A percentile compares a stretch with the other conserved stretches of the same genome.
These are phyloP conservation scores for Flaveria sonorensis DNA, from an alignment of 129 eudicot species.

Conservation along the genomic window DNA sequence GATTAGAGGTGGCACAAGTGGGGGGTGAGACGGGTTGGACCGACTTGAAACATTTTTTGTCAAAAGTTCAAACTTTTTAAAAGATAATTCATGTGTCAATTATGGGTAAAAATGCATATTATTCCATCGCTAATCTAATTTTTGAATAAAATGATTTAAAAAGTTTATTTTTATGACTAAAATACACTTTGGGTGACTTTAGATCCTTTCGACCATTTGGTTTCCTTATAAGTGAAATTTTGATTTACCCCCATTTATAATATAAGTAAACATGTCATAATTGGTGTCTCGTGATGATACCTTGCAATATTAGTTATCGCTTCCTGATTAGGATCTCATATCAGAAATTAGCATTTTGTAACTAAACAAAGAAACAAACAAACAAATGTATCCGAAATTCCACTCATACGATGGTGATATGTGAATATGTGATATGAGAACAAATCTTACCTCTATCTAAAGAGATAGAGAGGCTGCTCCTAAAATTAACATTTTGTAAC, in stretches of 20 bases:
- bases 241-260: neutral
- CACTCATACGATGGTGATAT: no score
- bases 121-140: neutral
- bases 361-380: no score
- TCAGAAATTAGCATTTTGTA: neutral
- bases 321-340: neutral
- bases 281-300: neutral
- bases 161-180: neutral
- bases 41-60: neutral
- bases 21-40: neutral
- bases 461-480: no score
- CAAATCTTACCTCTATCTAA: no score
- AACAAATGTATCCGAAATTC: no score
- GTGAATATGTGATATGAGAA: no score
- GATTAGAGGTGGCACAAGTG: neutral
- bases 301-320: neutral
- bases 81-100: neutral
- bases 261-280: neutral
- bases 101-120: neutral
- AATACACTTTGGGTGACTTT: neutral
- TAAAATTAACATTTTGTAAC: no score
- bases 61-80: neutral
- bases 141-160: neutral
- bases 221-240: neutral
- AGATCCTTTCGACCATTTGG: neutral